Conservation (phyloP, 805 yeast species). For the Helenozyma rhizophorensis region DNA sequence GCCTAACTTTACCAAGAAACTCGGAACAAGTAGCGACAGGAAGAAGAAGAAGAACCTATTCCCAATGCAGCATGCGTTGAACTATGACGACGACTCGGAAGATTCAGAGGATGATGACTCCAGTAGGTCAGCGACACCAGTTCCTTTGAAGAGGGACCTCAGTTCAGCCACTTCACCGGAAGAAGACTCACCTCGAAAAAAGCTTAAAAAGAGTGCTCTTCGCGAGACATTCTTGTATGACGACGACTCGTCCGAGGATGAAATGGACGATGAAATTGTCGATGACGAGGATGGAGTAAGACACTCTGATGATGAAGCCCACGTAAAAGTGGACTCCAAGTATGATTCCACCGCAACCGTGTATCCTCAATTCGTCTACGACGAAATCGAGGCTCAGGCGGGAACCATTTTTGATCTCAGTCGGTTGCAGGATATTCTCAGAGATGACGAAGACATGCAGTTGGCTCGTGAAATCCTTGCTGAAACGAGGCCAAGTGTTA, state of each 20-base stretch:
- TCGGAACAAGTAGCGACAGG: slow-evolving; percentile 22
- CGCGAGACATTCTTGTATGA: slow-evolving; percentile 27
- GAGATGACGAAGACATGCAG: slow-evolving; percentile 71
- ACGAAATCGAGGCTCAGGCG: slow-evolving; percentile 31
- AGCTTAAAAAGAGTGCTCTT: slow-evolving; percentile 21
- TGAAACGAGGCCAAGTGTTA: slow-evolving; percentile 16
- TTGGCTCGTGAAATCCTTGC: slow-evolving; percentile 46
- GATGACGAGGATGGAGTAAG: slow-evolving; percentile 23
- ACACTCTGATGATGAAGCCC: slow-evolving; percentile 15
- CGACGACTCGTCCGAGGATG: slow-evolving; percentile 33
- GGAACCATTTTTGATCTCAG: slow-evolving; percentile 37
- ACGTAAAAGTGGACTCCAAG: slow-evolving; percentile 22
- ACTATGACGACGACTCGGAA: slow-evolving; percentile 37
- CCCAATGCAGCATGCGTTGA: slow-evolving; percentile 55
- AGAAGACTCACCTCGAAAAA: slow-evolving; percentile 16
- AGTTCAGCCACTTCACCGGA: slow-evolving; percentile 21
- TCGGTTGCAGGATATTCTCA: slow-evolving; percentile 49
- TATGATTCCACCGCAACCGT: slow-evolving; percentile 49
- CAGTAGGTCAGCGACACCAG: slow-evolving; percentile 35
- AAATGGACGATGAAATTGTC: slow-evolving; percentile 16
- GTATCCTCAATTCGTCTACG: slow-evolving; percentile 54
- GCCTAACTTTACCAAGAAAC: slow-evolving; percentile 35
- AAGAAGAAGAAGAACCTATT: slow-evolving; percentile 26
- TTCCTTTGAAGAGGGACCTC: slow-evolving; percentile 27
- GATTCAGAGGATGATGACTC: slow-evolving; percentile 32